Percentiles rank a stretch among this genome's conserved stretches.
Conservation (phyloP, 1,284 basidiomycete genomes). For the Kalmanozyma brasiliensis region DNA sequence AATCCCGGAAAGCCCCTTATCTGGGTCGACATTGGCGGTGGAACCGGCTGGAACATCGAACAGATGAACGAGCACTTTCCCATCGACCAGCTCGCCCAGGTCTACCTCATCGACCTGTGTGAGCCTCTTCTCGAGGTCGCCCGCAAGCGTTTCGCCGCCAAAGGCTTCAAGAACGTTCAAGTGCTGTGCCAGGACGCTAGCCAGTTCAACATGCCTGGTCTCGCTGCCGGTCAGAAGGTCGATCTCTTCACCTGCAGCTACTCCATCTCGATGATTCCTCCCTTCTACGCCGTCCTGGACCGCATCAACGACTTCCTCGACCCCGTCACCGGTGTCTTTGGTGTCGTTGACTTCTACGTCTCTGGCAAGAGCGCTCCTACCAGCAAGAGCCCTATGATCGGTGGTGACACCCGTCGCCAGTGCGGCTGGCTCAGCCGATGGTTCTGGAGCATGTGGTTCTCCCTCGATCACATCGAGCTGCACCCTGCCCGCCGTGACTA, state of each 20-base stretch:
- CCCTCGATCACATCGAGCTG: constrained; percentile 80
- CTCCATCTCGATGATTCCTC: constrained; percentile 73
- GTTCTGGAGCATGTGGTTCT: constrained; percentile 78
- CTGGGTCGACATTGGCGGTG: constrained; percentile 86
- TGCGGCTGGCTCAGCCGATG: constrained; percentile 79
- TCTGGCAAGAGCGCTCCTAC: constrained; percentile 74
- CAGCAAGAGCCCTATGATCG: constrained; percentile 72
- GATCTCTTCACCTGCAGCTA: constrained; percentile 68
- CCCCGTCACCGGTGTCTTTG: constrained; percentile 76
- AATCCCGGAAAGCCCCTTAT: constrained; percentile 73
- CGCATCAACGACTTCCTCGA: constrained; percentile 78
- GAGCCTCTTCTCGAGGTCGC: constrained; percentile 80
- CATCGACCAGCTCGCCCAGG: constrained; percentile 67
- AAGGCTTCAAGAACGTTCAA: constrained; percentile 80
- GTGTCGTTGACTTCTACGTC: constrained; percentile 84
- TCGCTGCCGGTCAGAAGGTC: constrained; percentile 55
- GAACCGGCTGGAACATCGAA: constrained; percentile 85
- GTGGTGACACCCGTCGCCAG: constrained; percentile 77
- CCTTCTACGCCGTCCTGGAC: constrained; percentile 78
- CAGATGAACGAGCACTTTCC: constrained; percentile 80
- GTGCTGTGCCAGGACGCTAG: constrained; percentile 81
- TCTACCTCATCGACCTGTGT: constrained; percentile 82
- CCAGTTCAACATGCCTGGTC: constrained; percentile 75
- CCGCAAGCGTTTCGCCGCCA: constrained; percentile 75
- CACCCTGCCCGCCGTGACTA: constrained; percentile 76